phyloP scores from a whole-genome alignment of 495 filamentous ascomycete genomes.

The Rostrohypoxylon terebratum region DNA sequence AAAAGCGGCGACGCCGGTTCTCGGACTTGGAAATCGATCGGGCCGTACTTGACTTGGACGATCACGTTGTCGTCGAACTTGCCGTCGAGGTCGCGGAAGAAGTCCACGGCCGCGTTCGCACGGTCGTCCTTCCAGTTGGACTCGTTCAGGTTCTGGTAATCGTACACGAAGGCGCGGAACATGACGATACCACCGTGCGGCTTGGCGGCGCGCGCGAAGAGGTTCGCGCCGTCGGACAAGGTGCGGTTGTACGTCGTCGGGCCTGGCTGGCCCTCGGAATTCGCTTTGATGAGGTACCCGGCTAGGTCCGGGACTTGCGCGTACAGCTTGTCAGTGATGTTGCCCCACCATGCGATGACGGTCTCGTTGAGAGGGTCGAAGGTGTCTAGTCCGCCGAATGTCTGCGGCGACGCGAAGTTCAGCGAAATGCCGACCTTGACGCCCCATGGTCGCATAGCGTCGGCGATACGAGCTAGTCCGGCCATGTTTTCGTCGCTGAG shows the following conservation, averaged over 20 bases:
- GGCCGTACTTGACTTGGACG: slow-evolving; percentile 79
- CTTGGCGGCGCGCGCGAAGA: slow-evolving; percentile 71
- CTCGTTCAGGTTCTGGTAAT: slow-evolving; percentile 64
- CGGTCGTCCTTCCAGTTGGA: slow-evolving; percentile 73
- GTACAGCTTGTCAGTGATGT: slow-evolving; percentile 70
- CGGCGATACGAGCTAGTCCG: slow-evolving; percentile 71
- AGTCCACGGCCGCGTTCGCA: slow-evolving; percentile 75
- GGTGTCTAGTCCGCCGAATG: slow-evolving; percentile 66
- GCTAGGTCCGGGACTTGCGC: slow-evolving; percentile 71
- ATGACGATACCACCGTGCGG: slow-evolving; percentile 75
- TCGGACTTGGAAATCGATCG: slow-evolving; percentile 81
- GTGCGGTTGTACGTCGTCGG: slow-evolving; percentile 77
- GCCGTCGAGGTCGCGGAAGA: slow-evolving; percentile 72
- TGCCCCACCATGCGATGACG: slow-evolving; percentile 72
- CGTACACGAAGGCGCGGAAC: slow-evolving; percentile 81
- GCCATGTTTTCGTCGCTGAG: slow-evolving; percentile 68
- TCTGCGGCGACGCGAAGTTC: slow-evolving; percentile 73
- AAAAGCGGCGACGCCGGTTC: slow-evolving; percentile 78
- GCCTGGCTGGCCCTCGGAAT: slow-evolving; percentile 79
- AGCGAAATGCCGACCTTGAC: slow-evolving; percentile 74
- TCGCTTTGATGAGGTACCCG: slow-evolving; percentile 78
- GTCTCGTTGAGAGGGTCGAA: slow-evolving; percentile 72
- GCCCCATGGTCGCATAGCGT: slow-evolving; percentile 74
- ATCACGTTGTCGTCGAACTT: slow-evolving; percentile 77
- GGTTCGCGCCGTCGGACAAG: slow-evolving; percentile 74